Base-by-base conservation (phyloP, 2,329 filamentous ascomycete genomes). In the Lecanicillium sp. region DNA sequence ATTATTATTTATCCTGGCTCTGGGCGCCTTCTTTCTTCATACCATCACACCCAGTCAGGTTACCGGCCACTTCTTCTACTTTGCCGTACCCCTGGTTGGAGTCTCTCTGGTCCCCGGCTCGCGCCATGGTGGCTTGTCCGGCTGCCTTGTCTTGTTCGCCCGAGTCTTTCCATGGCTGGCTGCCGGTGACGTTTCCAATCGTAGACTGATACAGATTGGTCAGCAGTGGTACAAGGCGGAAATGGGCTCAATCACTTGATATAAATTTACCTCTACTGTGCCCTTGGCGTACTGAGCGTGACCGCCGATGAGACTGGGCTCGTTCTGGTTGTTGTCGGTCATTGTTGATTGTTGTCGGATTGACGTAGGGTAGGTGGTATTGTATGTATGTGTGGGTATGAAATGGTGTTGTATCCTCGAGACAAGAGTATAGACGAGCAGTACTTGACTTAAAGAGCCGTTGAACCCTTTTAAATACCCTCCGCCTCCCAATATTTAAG, bases 241-340 rank as follows among this genome's bases (percentile, higher is more conserved):
- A n/a, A n/a, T n/a, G n/a, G n/a, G n/a, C n/a, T n/a, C n/a, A n/a
- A n/a, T n/a, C n/a, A n/a, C n/a, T n/a, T n/a, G n/a, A n/a, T n/a
- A n/a, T n/a, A n/a, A n/a, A n/a, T 29, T 41, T 59, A 80, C 81
- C 63, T 82, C 77, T 40, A 76, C 72, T 6, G 76, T 76, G 37
- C 81, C 81, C 52, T 84, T 85, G 51, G 77, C 69, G 51, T 83
- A 86, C 52, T 84, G 75, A 22, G 69, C 78, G 54, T 85, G 81
- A 30, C 73, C 70, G 42, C 70, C 66, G 31, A 84, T 53, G 46
- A 86, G 77, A 32, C 78, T 71, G 15, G 79, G 74, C 44, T 76
- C 64, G 43, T 68, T 56, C 29, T 57, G 47, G 44, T 48, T 58
- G 50, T 51, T 53, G 43, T 55, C 54, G 19, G 56, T 46, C 44